Base-by-base conservation (phyloP, 2,329 filamentous ascomycete species). In the Xylariaceae sp. region DNA sequence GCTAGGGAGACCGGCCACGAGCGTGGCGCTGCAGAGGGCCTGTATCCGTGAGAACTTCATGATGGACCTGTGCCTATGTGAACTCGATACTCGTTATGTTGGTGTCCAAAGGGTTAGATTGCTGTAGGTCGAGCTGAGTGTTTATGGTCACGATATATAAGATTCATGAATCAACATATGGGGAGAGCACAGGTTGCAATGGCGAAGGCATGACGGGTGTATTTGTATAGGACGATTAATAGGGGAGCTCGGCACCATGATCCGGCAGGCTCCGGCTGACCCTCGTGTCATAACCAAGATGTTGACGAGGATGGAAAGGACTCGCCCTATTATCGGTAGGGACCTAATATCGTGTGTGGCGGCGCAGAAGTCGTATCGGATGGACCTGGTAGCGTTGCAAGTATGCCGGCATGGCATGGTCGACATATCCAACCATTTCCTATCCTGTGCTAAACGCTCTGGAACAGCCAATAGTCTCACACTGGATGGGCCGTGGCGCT, bases 21-120 rank as follows among this genome's bases (percentile, higher is more conserved):
- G 42, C 15, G 62, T 62, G 54, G 63, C 63, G n/a, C 61, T 59
- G 23, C 56, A 58, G 15, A 65, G 57, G 39, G 62, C 62, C 34
- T 59, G 57, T 18, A 65, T 42, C 10, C 56, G 45, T 4, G 59
- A 64, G 51, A 61, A 58, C 48, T 49, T 39, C 63, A 65, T 65
- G 6, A 18, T 59, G 35, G 42, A 30, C 11, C 44, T 42, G 13
- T 45, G 7, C 5, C 4, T 42, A 42, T 42, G 11, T 18, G 15
- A 39, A 35, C 50, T 8, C 34, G 11, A 13, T 13, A 17, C n/a
- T 47, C 10, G 37, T 15, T 55, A 42, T n/a, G 34, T 54, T 35
- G 10, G 39, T 51, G 4, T 47, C 34, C 23, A 56, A 15, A 15
- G 5, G 37, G 52, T 42, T 59, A 44, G 18, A 44, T 34, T 50